Conservation (phyloP, 1,139 yeast genomes). For the Candida glucosophila region DNA sequence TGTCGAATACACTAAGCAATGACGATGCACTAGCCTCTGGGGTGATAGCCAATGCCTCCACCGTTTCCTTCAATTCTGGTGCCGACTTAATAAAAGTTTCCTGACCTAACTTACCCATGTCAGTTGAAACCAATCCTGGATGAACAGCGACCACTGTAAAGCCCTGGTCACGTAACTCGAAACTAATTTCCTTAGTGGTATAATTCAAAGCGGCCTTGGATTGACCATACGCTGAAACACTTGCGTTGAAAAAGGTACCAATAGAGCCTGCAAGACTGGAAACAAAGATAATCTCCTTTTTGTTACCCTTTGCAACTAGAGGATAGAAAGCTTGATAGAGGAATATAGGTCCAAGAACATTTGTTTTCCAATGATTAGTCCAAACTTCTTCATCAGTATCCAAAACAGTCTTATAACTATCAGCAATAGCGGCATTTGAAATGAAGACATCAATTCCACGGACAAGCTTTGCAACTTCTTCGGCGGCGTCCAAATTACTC, state of each 20-base stretch:
- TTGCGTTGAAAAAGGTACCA: slow-evolving; percentile 5
- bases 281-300: slow-evolving; percentile 15
- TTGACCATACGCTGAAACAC: slow-evolving; percentile 15
- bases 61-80: slow-evolving; percentile 2
- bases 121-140: slow-evolving; percentile 25
- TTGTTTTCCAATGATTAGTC: slow-evolving; percentile 14
- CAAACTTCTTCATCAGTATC: slow-evolving; percentile 9
- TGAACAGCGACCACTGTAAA: slow-evolving; percentile 18
- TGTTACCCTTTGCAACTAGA: slow-evolving; percentile 10
- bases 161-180: slow-evolving; percentile 13
- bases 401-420: slow-evolving; percentile 2
- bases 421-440: slow-evolving; percentile 11
- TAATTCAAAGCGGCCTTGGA: slow-evolving; percentile 24
- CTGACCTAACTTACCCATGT: slow-evolving; percentile 9
- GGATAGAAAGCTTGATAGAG: slow-evolving; percentile 18
- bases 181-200: slow-evolving; percentile 11
- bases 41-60: slow-evolving; percentile 2
- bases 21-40: slow-evolving; percentile 5
- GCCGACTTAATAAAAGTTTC: slow-evolving; percentile 1
- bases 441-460: slow-evolving; percentile 11
- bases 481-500: slow-evolving; percentile 6
- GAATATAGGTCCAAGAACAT: slow-evolving; percentile 22
- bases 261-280: slow-evolving; percentile 18
- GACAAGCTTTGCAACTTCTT: slow-evolving; percentile 6
- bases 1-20: slow-evolving; percentile 4